These are phyloP conservation scores for Westerdykella sp. DNA, from an alignment of 2,329 filamentous ascomycete genomes.

Conservation along the genomic window DNA sequence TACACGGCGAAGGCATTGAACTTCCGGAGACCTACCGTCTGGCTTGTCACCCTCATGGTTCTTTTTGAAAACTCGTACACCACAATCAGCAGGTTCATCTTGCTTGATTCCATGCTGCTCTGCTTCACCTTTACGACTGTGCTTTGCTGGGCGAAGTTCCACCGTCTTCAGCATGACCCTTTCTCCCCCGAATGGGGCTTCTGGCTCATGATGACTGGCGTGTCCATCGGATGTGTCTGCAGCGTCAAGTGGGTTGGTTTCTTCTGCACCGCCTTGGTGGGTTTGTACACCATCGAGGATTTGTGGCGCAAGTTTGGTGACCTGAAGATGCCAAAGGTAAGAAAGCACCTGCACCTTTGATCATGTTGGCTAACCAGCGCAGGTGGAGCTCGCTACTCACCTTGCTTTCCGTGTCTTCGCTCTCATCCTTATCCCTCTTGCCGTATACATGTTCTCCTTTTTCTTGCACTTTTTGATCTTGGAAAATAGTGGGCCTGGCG, in stretches of 20 bases:
- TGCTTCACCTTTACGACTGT: constrained; percentile 98
- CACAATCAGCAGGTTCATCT: constrained; percentile 95
- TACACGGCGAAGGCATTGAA: constrained; percentile 89
- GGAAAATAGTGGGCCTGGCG: constrained; percentile 87
- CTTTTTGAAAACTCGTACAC: constrained; percentile 99
- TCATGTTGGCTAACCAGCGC: constrained; percentile 22
- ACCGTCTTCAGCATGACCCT: constrained; percentile 75
- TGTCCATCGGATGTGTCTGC: constrained; percentile 96
- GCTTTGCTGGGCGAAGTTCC: constrained; percentile 96
- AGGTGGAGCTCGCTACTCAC: constrained; percentile 67
- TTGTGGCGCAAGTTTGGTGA: constrained; percentile 98
- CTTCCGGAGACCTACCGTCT: constrained; percentile 79
- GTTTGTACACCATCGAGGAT: constrained; percentile 92
- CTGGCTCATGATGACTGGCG: constrained; percentile 87
- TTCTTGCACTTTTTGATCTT: constrained; percentile 91
- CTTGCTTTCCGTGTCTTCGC: constrained; percentile 73
- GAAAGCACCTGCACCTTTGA: not conserved
- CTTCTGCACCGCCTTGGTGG: constrained; percentile 91
- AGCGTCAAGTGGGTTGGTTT: constrained; percentile 98
- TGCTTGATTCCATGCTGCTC: constrained; percentile 96
- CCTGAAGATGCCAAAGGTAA: constrained; percentile 76
- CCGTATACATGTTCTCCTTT: constrained; percentile 95
- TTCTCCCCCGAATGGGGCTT: constrained; percentile 90
- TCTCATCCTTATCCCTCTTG: constrained; percentile 78
- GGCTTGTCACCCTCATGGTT: constrained; percentile 94